Conservation (phyloP, 768 basidiomycete genomes). For the Lactarius evosmus region DNA sequence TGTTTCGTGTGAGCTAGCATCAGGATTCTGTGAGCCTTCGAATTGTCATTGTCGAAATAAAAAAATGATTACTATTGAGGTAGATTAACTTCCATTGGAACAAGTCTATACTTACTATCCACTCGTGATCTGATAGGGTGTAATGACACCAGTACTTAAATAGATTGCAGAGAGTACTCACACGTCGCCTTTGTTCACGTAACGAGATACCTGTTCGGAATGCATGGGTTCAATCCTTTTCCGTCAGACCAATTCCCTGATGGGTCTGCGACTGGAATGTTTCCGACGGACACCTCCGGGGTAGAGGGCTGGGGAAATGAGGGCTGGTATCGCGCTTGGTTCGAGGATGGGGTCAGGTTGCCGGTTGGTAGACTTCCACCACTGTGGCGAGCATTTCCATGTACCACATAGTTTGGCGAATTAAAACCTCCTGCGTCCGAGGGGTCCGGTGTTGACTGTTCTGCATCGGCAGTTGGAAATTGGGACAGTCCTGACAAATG, state of each 20-base stretch:
- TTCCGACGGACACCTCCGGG: background rate
- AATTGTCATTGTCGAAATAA: background rate
- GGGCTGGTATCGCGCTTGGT: background rate
- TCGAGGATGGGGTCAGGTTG: background rate
- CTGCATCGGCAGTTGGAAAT: background rate
- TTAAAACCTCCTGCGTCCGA: background rate
- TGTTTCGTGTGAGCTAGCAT: background rate
- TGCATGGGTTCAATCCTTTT: conserved; percentile 1
- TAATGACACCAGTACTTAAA: background rate
- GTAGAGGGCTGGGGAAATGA: background rate
- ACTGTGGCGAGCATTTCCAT: background rate
- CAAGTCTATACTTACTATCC: background rate
- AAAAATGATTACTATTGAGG: conserved; percentile 14
- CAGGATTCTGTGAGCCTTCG: background rate
- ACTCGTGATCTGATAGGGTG: background rate
- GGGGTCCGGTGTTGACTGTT: background rate
- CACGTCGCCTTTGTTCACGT: conserved; percentile 16
- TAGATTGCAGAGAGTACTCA: background rate
- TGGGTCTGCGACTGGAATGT: background rate
- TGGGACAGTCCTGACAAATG: too few species aligned
- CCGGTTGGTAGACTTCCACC: background rate
- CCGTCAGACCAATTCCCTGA: background rate
- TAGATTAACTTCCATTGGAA: background rate
- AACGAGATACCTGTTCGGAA: conserved; percentile 17
- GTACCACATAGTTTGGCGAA: background rate